Base-by-base conservation (phyloP, 139 green algal species). In the Coelastrella sp. region DNA sequence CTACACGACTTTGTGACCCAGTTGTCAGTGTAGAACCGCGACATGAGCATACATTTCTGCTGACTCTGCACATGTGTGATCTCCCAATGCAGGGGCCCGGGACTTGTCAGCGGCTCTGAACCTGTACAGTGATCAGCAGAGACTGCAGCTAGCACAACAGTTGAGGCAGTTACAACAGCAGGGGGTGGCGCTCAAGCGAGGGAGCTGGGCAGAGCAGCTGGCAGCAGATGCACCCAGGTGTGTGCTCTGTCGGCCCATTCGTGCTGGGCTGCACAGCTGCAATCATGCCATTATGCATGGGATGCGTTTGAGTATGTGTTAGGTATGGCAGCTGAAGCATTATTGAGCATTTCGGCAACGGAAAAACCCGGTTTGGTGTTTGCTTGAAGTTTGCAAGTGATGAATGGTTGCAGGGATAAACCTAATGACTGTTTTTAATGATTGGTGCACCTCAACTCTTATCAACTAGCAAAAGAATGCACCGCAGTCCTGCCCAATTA, bases 101-200 rank as follows among this genome's bases (percentile, higher is more conserved):
- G 59, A 58, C 2, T 75, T 91, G 22, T 54, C 32, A 13, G 87
- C 20, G 16, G 61, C 65, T 7, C 65, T 91, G 16, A 65, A 83
- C 8, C 65, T 47, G 23, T 22, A 5, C 47, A 20, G 23, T 4
- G 65, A 73, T 4, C 5, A 32, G 47, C 89, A 92, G 89, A 80
- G 82, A 73, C 22, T 59, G 14, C 64, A 88, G 85, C 90, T 89
- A 61, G 59, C 58, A 4, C 19, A 61, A 58, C 61, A 84, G 68
- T 65, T 85, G 79, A 58, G 19, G 73, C n/a, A 54, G 74, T 11
- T 87, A 73, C 58, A 88, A 57, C 77, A 82, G 17, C 16, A 82
- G 61, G 73, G 68, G 6, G 16, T 88, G n/a, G 13, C 32, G 23
- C 73, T 81, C 60, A 61, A 57, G 71, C 47, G 0, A 3, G 85